Evolutionary conservation across 1,284 basidiomycete genomes (phyloP).

Genomic region (Cutaneotrichosporon sp.): DNA sequence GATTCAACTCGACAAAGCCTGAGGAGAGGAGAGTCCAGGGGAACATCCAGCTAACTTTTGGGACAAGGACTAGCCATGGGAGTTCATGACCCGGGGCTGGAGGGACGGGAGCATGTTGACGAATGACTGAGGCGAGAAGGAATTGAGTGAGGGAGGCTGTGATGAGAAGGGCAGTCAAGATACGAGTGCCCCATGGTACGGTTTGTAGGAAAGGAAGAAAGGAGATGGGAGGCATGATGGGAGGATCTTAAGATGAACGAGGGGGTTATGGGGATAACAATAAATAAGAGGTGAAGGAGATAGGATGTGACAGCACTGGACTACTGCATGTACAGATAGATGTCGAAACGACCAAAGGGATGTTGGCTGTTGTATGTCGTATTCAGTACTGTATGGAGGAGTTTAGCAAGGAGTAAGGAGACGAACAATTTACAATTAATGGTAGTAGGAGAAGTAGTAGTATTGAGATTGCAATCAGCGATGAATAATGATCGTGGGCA

Average conservation of each 20-base stretch:
- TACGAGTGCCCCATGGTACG: conserved; percentile 60
- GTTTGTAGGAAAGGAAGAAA: conserved; percentile 47
- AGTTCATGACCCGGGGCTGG: conserved; percentile 40
- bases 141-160: conserved; percentile 61
- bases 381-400: no score
- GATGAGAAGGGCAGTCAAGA: conserved; percentile 66
- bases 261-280: not conserved
- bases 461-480: no score
- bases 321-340: no score
- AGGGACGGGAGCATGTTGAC: conserved; percentile 2
- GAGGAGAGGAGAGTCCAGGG: conserved; percentile 92
- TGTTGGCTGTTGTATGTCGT: no score
- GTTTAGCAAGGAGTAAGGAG: no score
- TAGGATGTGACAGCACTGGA: no score
- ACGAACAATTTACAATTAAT: no score
- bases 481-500: no score
- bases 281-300: no score
- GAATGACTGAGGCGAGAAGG: conserved; percentile 40
- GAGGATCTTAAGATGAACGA: not conserved
- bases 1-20: conserved; percentile 74
- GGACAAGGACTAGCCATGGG: conserved; percentile 78
- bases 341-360: no score
- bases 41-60: conserved; percentile 75
- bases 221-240: conserved; percentile 43
- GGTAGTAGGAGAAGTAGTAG: no score